A percentile compares a stretch with the other conserved stretches of the same genome.
These are phyloP conservation scores for Mycena haematopus DNA, from an alignment of 768 basidiomycete genomes.

Conservation along the genomic window DNA sequence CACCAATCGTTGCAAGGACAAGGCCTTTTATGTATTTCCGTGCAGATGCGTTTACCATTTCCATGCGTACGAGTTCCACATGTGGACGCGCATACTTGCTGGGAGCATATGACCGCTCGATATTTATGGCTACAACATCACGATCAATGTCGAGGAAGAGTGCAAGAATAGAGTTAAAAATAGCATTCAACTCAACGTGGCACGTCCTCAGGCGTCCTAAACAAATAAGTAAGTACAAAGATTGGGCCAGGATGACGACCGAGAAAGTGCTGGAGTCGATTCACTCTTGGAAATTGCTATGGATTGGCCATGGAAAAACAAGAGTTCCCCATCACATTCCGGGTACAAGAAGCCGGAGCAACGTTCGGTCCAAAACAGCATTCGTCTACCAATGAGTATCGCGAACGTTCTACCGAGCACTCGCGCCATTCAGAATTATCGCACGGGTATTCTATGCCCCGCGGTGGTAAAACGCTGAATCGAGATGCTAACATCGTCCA, in stretches of 20 bases:
- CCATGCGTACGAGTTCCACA: background rate
- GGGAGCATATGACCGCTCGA: conserved; percentile 7
- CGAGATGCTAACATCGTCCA: conserved; percentile 54
- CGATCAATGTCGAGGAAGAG: background rate
- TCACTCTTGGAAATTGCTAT: too few species aligned
- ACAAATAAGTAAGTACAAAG: too few species aligned
- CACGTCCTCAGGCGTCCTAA: too few species aligned
- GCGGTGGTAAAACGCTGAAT: conserved; percentile 46
- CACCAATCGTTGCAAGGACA: background rate
- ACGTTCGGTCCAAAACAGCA: conserved; percentile 8
- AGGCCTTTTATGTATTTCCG: conserved; percentile 1
- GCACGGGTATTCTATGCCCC: background rate
- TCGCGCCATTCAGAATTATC: conserved; percentile 40
- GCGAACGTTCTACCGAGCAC: conserved; percentile 41
- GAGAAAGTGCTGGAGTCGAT: too few species aligned
- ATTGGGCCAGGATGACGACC: background rate
- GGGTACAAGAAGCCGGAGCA: too few species aligned
- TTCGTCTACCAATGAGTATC: conserved; percentile 18
- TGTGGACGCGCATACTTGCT: background rate
- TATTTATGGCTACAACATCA: too few species aligned
- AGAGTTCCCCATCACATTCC: too few species aligned
- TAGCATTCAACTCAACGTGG: too few species aligned
- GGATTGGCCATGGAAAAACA: too few species aligned
- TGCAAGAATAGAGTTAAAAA: conserved; percentile 13
- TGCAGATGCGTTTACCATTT: background rate